phyloP scores from a whole-genome alignment of 179 eudicot genomes.

The Beta corolliflora region DNA sequence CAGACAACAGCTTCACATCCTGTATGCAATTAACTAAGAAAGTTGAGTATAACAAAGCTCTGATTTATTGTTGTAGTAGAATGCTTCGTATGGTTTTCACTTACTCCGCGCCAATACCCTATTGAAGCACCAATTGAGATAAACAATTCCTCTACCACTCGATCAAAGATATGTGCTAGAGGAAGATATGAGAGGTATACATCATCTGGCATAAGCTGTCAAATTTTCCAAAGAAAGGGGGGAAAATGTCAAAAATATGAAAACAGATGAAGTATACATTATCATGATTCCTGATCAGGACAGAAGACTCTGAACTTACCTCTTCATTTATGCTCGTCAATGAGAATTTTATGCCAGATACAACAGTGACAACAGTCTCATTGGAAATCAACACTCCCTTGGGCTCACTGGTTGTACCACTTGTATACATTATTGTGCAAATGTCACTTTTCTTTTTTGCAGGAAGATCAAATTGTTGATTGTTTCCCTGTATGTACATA shows the following conservation, averaged over 20 bases:
- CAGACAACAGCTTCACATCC: conserved; percentile 75
- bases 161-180: conserved; percentile 91
- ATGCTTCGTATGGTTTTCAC: conserved; percentile 17
- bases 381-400: conserved; percentile 91
- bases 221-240: conserved; percentile 6
- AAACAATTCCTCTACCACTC: conserved; percentile 80
- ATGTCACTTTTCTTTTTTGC: conserved; percentile 66
- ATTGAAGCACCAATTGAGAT: conserved; percentile 84
- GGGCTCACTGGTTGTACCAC: conserved; percentile 97
- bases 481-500: conserved; percentile 46
- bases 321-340: conserved; percentile 73
- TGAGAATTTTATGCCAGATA: conserved; percentile 73
- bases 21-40: conserved; percentile 32
- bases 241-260: neutral
- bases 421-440: conserved; percentile 95
- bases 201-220: conserved; percentile 65
- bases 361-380: conserved; percentile 70
- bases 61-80: neutral
- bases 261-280: neutral
- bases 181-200: conserved; percentile 95
- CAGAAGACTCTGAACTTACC: conserved; percentile 37
- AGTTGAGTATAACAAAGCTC: neutral
- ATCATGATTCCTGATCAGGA: neutral
- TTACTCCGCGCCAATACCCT: conserved; percentile 97
- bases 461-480: conserved; percentile 63